Evolutionary conservation across 2,329 filamentous ascomycete species (phyloP), one percentile per base, ranked within the genome.

Genomic region (Ceratocystis eucalypticola): DNA sequence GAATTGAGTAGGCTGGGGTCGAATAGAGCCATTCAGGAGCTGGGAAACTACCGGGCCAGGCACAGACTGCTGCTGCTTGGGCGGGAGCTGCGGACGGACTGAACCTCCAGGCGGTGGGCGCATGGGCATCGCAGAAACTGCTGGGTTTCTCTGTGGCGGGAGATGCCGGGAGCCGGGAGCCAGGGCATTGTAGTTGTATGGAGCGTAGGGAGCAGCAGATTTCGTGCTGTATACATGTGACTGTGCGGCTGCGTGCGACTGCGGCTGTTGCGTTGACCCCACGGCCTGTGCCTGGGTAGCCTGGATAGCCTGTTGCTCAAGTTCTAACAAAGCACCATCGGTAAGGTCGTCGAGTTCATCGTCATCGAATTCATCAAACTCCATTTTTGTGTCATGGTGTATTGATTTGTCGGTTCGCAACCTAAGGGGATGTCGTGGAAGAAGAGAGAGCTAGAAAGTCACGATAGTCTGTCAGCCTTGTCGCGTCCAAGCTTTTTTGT

Each of bases 301-400:
- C 70, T 82, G 81, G 69, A 87, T 83, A 48, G 85, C 85, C 71
- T 82, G 80, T 71, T 82, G 80, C 72, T 88, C 85, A 69, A 88
- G 81, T 72, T 86, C 83, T 70, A 83, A 78, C 2, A 88, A 76
- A 61, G 78, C 77, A 69, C 80, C 79, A 69, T 80, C 78, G 69
- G 84, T 82, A 53, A 88, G 75, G 50, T 81, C 78, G 73, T 88
- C 84, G 70, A 88, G 78, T 68, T 80, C 84, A 72, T 86, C 84
- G 72, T 87, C 85, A 68, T 65, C 59, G 28, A 68, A 68, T 8
- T 62, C 57, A 37, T 62, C 41, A 62, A 67, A 48, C n/a, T 67
- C 65, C 65, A 68, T 68, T 5, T 57, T 64, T n/a, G 20, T 41
- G 33, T 28, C 48, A 53, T 53, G 48, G 37, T 5, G 37, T 41